A percentile compares a stretch with the other conserved stretches of the same genome.
phyloP scores from a whole-genome alignment of 75 land plant genomes.

The Pinus taeda region DNA sequence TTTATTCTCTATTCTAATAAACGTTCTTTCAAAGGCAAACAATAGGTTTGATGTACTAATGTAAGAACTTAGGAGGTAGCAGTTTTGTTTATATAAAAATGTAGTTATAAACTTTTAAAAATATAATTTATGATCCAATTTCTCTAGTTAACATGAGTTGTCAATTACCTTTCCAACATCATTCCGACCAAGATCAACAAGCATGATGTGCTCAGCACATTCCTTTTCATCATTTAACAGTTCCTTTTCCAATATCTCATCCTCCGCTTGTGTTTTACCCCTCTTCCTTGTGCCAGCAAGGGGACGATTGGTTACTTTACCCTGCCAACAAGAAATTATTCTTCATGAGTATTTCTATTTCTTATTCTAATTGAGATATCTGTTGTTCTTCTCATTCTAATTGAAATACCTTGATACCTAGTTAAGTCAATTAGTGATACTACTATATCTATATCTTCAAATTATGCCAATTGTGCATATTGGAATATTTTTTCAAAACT shows the following conservation, averaged over 20 bases:
- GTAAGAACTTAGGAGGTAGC: no score
- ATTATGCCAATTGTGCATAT: background rate
- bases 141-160: background rate
- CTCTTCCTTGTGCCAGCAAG: conserved; percentile 95
- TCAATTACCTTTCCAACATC: conserved; percentile 94
- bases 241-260: conserved; percentile 58
- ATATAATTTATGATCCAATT: background rate
- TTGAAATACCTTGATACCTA: background rate
- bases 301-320: conserved; percentile 78
- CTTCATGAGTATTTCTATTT: background rate
- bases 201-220: conserved; percentile 98
- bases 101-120: no score
- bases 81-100: no score
- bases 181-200: conserved; percentile 95
- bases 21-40: no score
- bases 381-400: background rate
- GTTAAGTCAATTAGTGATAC: background rate
- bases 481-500: background rate
- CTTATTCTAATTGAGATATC: background rate
- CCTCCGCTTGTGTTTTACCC: conserved; percentile 80
- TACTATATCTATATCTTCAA: background rate
- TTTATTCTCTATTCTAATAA: no score
- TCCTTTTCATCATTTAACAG: conserved; percentile 91
- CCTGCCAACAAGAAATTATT: conserved; percentile 35
- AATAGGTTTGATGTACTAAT: no score